Percentiles rank a stretch among this genome's conserved stretches.
Evolutionary conservation across 352 stramenopile genomes (phyloP).

Genomic region (Globisporangium splendens): DNA sequence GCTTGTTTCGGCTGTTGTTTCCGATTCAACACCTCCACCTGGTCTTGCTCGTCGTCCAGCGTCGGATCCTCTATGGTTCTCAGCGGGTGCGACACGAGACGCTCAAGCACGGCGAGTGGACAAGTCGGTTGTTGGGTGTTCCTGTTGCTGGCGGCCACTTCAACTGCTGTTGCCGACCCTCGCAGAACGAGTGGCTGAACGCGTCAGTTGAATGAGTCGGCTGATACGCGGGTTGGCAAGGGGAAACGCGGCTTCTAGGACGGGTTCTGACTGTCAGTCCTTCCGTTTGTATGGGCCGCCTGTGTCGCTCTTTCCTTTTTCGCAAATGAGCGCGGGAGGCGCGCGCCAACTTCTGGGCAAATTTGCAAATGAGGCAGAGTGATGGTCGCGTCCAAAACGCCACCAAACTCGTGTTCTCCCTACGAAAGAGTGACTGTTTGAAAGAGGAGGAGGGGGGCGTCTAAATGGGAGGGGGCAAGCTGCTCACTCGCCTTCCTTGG

Average conservation of each 20-base stretch:
- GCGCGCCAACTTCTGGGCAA: slow-evolving; percentile 17
- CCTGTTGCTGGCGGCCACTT: slow-evolving; percentile 1
- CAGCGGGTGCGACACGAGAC: slow-evolving; percentile 4
- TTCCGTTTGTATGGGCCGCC: slow-evolving; percentile 8
- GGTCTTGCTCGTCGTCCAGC: slow-evolving; percentile 29
- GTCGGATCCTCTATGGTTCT: slow-evolving; percentile 45
- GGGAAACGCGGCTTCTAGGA: neutral
- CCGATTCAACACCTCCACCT: slow-evolving; percentile 23
- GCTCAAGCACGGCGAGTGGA: neutral
- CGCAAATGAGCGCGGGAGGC: slow-evolving; percentile 37
- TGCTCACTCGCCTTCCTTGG: slow-evolving; percentile 4
- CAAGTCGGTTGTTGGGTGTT: neutral
- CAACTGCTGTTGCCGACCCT: slow-evolving; percentile 2
- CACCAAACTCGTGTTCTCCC: slow-evolving; percentile 1
- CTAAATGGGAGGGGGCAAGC: slow-evolving; percentile 3
- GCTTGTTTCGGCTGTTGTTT: slow-evolving; percentile 18
- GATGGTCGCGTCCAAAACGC: slow-evolving; percentile 7
- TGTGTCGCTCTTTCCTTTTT: slow-evolving; percentile 43
- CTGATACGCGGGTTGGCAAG: neutral
- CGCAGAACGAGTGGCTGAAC: neutral
- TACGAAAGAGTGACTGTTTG: slow-evolving; percentile 15
- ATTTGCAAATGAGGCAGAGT: slow-evolving; percentile 16
- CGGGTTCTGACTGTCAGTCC: too few relatives aligned
- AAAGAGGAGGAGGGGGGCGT: neutral
- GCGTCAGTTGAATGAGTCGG: neutral